Evolutionary conservation across 768 basidiomycete genomes (phyloP), one percentile per base, ranked within the genome.

Genomic region (Xerocomellus dryophilus): DNA sequence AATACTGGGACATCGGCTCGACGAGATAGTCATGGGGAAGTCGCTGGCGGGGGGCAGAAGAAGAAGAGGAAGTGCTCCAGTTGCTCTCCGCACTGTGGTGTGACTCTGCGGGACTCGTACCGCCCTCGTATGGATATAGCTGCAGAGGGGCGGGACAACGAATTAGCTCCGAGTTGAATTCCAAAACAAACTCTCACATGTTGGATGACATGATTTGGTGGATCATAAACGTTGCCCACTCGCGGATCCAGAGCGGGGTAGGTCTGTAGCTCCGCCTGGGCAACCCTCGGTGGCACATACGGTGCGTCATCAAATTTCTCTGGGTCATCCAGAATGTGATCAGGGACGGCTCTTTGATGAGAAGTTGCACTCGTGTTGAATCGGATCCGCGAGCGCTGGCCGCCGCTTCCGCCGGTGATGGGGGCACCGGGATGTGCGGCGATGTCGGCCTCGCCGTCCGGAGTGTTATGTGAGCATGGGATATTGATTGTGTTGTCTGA

Each of bases 261-360:
- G 34, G 27, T 0, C 8, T 56, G 58, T 21, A 58, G 59, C 58
- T 61, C 55, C 46, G 61, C 43, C 50, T 65, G 68, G 14, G 44
- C 34, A 17, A 34, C 4, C 35, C 70, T 61, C 12, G 65, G 68
- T 41, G 69, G 69, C 38, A 70, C 58, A 40, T 71, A 70, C 0
- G 69, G 70, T 1, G 68, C 8, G 5, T 70, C 70, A 45, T 66
- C 59, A 40, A 64, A 64, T n/a, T 57, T 40, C 17, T 67, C 64
- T 44, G 61, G 47, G 15, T 46, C 38, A 23, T 41, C 31, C 47
- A 66, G 51, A 50, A 53, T 42, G 21, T 50, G 44, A 46, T 58
- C 45, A 25, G 52, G 39, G 39, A 51, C 27, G n/a, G 25, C 48
- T 12, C 61, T 46, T 42, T 59, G 67, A 43, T 61, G 45, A 34